These are phyloP conservation scores for Mycena leptocephala DNA, from an alignment of 768 basidiomycete genomes.

Conservation along the genomic window DNA sequence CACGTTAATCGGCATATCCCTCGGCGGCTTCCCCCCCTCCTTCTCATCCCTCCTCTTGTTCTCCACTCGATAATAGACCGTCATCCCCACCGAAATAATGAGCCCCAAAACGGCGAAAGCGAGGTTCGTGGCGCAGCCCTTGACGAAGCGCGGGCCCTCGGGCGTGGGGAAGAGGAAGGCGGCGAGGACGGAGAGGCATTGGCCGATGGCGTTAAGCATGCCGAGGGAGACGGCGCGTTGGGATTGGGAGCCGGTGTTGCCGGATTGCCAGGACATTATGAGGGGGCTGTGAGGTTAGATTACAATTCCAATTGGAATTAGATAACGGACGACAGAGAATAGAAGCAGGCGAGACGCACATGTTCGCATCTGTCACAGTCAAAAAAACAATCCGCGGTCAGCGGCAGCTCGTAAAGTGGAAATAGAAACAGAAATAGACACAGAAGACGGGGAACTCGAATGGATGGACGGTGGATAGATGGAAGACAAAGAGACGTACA, in stretches of 20 bases:
- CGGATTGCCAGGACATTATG: slow-evolving; percentile 30
- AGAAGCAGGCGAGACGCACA: not conserved
- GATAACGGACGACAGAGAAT: not conserved
- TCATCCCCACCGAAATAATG: slow-evolving; percentile 1
- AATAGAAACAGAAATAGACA: not conserved
- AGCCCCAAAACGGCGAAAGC: slow-evolving; percentile 20
- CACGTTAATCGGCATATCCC: slow-evolving; percentile 11
- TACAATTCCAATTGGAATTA: not conserved
- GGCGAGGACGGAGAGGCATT: slow-evolving; percentile 32
- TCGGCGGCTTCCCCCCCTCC: slow-evolving; percentile 16
- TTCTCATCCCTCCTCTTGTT: slow-evolving; percentile 4
- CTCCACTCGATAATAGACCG: not conserved
- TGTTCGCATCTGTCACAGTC: slow-evolving; percentile 26
- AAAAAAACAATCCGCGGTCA: too few species aligned
- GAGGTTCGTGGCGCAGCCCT: slow-evolving; percentile 28
- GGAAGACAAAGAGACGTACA: slow-evolving; percentile 10
- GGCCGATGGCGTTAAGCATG: slow-evolving; percentile 31
- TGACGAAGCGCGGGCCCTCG: slow-evolving; percentile 19
- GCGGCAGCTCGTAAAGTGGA: too few species aligned
- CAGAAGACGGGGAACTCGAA: not conserved
- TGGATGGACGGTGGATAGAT: not conserved
- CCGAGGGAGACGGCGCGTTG: slow-evolving; percentile 33
- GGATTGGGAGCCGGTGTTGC: slow-evolving; percentile 28
- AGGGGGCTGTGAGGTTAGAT: slow-evolving; percentile 7
- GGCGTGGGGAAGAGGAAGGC: slow-evolving; percentile 30